Base-by-base conservation (phyloP, 305 asterid species). In the Euphrasia arctica region DNA sequence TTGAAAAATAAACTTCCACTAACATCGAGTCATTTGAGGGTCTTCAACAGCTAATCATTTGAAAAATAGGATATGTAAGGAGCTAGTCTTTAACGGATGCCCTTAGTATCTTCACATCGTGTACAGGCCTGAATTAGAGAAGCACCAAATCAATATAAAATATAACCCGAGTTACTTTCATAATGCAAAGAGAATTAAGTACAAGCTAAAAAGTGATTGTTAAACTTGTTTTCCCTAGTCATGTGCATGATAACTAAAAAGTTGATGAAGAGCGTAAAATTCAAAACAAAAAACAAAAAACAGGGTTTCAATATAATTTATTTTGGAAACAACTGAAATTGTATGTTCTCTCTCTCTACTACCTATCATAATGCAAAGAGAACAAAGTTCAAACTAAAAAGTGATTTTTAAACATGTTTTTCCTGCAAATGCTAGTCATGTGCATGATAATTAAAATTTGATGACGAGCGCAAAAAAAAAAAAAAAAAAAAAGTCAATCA, bases 91-190 rank as follows among this genome's bases (percentile, higher is more conserved):
- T 78, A 54, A 90, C 87, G 2, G 66, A 56, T 4, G 95, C 80
- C 62, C 96, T 81, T 42, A 93, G 87, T 70, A 93, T 88, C 91
- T 75, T 93, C 74, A 93, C 99, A 55, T 90, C 99, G 69, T 88
- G 96, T 51, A 86, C 65, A 66, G 99, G 99, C 76, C 99, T 91
- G 95, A 75, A 74, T 8, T 39, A 42, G 72, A 59, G 65, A 25
- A 41, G 69, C 48, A 74, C 12, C 43, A 32, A 67, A 63, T 65
- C 49, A 67, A 41, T 11, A 41, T 10, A 45, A 45, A 10, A 57
- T 14, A 51, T 7, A 5, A 0, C 28, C 12, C 18, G 29, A 8
- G 45, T 1, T 39, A 8, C 11, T 39, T 51, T 14, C 34, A 48
- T 54, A 48, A 56, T 51, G 31, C 34, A 50, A 2, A 29, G 36